Evolutionary conservation across 1,284 basidiomycete species (phyloP).

Genomic region (Hypsizygus ulmarius): DNA sequence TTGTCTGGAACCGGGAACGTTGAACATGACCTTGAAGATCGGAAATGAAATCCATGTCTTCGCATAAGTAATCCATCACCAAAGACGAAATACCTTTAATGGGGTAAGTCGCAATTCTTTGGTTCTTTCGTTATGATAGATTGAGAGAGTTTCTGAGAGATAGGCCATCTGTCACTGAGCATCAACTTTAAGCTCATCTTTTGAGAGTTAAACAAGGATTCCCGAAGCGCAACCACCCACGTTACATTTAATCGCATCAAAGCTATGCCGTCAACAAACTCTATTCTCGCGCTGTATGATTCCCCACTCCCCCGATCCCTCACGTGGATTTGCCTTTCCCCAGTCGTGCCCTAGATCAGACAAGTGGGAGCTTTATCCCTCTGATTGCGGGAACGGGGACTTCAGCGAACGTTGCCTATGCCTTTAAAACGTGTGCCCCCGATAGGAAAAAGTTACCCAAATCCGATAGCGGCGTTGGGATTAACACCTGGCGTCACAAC

Average conservation of each 20-base stretch:
- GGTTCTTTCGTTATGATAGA: neutral
- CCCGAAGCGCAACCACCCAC: no score
- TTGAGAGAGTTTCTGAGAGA: neutral
- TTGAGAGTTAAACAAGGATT: no score
- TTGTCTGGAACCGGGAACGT: neutral
- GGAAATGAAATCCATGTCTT: conserved; percentile 18
- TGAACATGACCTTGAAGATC: conserved; percentile 10
- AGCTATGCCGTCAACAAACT: conserved; percentile 1
- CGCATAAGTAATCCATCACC: neutral
- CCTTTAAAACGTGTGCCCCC: neutral
- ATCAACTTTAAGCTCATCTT: neutral
- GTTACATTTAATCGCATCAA: neutral
- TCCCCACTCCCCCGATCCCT: neutral
- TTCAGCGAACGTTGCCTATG: conserved; percentile 1
- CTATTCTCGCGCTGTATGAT: conserved; percentile 2
- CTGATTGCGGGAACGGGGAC: neutral
- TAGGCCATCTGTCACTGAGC: neutral
- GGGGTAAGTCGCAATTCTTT: no score
- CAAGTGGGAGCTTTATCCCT: neutral
- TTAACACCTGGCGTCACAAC: conserved; percentile 9
- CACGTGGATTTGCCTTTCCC: neutral
- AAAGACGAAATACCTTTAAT: no score
- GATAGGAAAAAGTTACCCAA: conserved; percentile 6
- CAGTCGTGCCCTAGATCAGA: neutral
- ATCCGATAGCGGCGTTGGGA: conserved; percentile 3